phyloP scores from a whole-genome alignment of 768 basidiomycete species.

The Mycena latifolia region DNA sequence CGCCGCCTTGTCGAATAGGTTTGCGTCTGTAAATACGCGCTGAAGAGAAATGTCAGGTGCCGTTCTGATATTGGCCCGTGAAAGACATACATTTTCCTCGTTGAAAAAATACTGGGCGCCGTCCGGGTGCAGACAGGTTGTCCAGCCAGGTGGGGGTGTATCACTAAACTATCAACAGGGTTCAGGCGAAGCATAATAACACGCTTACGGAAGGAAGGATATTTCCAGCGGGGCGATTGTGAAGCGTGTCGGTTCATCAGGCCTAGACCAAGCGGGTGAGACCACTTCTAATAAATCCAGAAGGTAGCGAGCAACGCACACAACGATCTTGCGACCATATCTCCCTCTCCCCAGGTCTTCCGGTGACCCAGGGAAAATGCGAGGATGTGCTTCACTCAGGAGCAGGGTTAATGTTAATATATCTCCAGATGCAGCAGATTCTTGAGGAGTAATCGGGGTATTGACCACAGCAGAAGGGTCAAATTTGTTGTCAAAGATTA shows the following conservation, averaged over 20 bases:
- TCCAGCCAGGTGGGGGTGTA: constrained; percentile 55
- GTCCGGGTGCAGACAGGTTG: constrained; percentile 65
- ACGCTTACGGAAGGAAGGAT: constrained; percentile 15
- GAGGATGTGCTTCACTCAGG: constrained; percentile 6
- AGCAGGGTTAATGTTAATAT: background rate
- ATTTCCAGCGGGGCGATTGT: constrained; percentile 17
- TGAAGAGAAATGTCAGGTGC: constrained; percentile 35
- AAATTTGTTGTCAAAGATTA: too few relatives aligned
- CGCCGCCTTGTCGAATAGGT: constrained; percentile 56
- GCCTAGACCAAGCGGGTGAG: background rate
- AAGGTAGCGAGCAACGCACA: constrained; percentile 18
- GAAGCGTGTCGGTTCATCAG: constrained; percentile 14
- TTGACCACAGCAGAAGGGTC: too few relatives aligned
- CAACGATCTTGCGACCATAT: constrained; percentile 13
- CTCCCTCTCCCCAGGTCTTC: constrained; percentile 10
- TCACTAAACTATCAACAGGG: background rate
- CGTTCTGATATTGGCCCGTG: background rate
- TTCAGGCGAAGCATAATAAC: background rate
- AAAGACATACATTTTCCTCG: constrained; percentile 52
- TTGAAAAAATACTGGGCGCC: constrained; percentile 71
- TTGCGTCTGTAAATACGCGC: constrained; percentile 68
- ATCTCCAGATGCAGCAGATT: constrained; percentile 6
- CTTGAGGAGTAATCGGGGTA: constrained; percentile 7
- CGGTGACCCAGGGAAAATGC: constrained; percentile 22
- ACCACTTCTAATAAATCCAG: background rate